Evolutionary conservation across 257 asterid genomes (phyloP), one percentile per base, ranked within the genome.

Genomic region (Henckelia pumila): DNA sequence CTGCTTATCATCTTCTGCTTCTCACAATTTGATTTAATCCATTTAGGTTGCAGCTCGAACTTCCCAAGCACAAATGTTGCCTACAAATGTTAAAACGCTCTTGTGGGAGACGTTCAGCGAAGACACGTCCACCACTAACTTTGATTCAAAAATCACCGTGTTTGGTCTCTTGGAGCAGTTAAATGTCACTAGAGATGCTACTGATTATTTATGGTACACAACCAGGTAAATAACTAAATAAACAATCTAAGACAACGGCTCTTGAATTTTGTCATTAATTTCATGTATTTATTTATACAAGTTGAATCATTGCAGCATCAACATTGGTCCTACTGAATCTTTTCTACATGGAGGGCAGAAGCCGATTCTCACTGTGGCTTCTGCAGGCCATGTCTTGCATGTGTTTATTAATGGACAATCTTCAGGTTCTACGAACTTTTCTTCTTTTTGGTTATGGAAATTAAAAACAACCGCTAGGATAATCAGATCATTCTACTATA

Each of bases 151-250:
- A 64, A 61, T 88, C 68, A 77, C 92, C 10, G 83, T 79, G 55
- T 58, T 23, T 25, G 96, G 99, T 68, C 88, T 93, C 28, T 59
- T 93, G 83, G 99, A 93, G 77, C 99, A 93, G 75, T 67, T 93
- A 71, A 86, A 86, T 74, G 95, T 93, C 78, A 93, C 99, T 14
- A 78, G 97, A 84, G 99, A 93, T 74, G 70, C 77, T 67, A 93
- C 88, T 71, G 99, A 93, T 74, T 93, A 93, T 69, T 88, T 93
- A 20, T 93, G 99, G 99, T 93, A 90, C 79, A 90, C 79, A 67
- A 90, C 96, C 69, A 93, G 97, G 99, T n/a, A n/a, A n/a, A n/a
- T n/a, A n/a, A n/a, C n/a, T 93, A 80, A 24, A 62, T 20, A 29
- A 14, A 57, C 57, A 44, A 60, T 47, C 33, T 29, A 9, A 8